Evolutionary conservation across 441 rosid genomes (phyloP), one percentile per base, ranked within the genome.

Genomic region (Kokia cookei): DNA sequence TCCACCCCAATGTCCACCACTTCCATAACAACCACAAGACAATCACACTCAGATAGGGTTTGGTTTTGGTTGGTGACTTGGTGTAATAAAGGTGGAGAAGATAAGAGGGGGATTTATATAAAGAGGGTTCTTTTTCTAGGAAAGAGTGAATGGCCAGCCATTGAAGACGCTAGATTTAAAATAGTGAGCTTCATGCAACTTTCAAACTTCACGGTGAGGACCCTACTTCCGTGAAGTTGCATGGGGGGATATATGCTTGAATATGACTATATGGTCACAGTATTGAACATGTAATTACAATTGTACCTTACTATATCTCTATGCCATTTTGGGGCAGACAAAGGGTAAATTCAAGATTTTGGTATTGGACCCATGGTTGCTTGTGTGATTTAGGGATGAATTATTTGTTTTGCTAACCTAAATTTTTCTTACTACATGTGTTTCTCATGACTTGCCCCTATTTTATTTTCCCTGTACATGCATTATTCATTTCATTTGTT

Each of bases 211-310:
- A 51, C 58, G 26, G 42, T 59, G 77, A 73, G 35, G 32, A 27
- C 75, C 63, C 85, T 83, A 70, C 84, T 86, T 86, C 89, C 76
- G 22, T 83, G 89, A 86, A 86, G 85, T 63, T 86, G 84, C 85
- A 83, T 68, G 81, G 69, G 62, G 62, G 26, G 24, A 55, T 17
- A 5, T 22, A 2, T 12, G 14, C 4, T 22, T 57, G 1, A 8
- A 24, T 24, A 24, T 3, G 12, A 57, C 22, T 4, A 5, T 15
- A 51, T 19, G 12, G 6, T 11, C 8, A 53, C 29, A 32, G 5
- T 53, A 29, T 53, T 32, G 42, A 10, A 24, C 12, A 2, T 17
- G 35, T 35, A 53, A 10, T 69, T 69, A 53, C 72, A 11, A 45
- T 2, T 51, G 45, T 1, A 54, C 47, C 32, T n/a, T 11, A 3